A percentile compares a stretch with the other conserved stretches of the same genome.
These are phyloP conservation scores for Blastobotrys mokoenaii DNA, from an alignment of 805 yeast species.

Conservation along the genomic window DNA sequence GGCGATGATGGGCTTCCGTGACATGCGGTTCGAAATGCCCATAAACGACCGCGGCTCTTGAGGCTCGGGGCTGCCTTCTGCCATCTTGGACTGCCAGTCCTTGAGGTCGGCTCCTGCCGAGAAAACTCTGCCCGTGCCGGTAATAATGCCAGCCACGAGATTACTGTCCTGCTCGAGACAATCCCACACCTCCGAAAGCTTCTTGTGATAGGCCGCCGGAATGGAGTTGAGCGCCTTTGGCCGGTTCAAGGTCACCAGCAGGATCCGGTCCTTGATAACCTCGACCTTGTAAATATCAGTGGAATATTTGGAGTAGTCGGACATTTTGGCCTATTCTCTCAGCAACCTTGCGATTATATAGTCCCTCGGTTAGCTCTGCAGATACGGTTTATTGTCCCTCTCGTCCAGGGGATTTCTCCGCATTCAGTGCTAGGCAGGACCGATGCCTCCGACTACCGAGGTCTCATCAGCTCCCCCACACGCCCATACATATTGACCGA, in stretches of 20 bases:
- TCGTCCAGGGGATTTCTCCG: too few relatives aligned
- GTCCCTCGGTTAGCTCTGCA: too few relatives aligned
- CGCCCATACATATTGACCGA: not conserved
- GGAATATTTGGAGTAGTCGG: slow-evolving; percentile 3
- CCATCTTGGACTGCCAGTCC: slow-evolving; percentile 11
- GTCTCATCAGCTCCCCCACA: not conserved
- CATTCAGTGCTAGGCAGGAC: too few relatives aligned
- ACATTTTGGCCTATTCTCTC: not conserved
- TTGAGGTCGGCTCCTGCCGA: slow-evolving; percentile 26
- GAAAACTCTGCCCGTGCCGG: slow-evolving; percentile 22
- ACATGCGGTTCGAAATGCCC: slow-evolving; percentile 20
- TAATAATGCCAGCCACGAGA: slow-evolving; percentile 19
- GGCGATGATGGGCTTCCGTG: slow-evolving; percentile 21
- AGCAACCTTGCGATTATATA: too few relatives aligned
- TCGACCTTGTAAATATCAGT: slow-evolving; percentile 13
- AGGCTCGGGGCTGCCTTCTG: not conserved
- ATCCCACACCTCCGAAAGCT: slow-evolving; percentile 15
- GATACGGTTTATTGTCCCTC: too few relatives aligned
- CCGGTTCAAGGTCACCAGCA: slow-evolving; percentile 16
- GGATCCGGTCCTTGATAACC: slow-evolving; percentile 9
- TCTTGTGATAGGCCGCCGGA: slow-evolving; percentile 13
- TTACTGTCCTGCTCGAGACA: slow-evolving; percentile 15
- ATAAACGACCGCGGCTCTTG: slow-evolving; percentile 11
- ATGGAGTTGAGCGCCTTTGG: slow-evolving; percentile 15
- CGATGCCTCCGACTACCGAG: not conserved